phyloP scores from a whole-genome alignment of 148 eudicot genomes.

The Beta vulgaris region DNA sequence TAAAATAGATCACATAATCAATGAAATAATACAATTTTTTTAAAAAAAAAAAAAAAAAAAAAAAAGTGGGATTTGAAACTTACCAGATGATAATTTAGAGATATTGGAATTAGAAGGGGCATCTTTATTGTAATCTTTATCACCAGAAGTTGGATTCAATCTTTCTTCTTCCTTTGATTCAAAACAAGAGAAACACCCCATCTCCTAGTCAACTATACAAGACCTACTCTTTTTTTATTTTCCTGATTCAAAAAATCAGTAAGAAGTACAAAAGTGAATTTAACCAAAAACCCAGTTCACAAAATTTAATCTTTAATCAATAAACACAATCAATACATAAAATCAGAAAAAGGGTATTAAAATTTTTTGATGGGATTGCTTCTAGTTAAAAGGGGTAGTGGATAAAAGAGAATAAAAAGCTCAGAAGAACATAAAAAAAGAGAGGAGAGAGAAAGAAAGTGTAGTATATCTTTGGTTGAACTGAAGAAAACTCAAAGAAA shows the following conservation, averaged over 20 bases:
- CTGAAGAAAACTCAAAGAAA: background rate
- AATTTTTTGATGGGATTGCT: background rate
- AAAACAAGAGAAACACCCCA: constrained; percentile 94
- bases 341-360: background rate
- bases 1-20: constrained; percentile 34
- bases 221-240: background rate
- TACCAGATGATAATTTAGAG: constrained; percentile 81
- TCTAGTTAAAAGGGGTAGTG: background rate
- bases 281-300: background rate
- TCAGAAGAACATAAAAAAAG: background rate
- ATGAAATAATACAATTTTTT: background rate
- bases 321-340: background rate
- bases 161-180: constrained; percentile 78
- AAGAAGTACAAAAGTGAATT: no score
- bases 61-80: constrained; percentile 11
- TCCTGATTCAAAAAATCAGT: background rate
- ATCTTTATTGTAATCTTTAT: constrained; percentile 45
- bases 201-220: constrained; percentile 8
- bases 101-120: constrained; percentile 47
- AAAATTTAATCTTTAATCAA: constrained; percentile 13
- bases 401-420: background rate
- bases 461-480: background rate
- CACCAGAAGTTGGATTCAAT: constrained; percentile 43
- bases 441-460: background rate
- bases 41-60: background rate